Percentiles rank a stretch among this genome's conserved stretches.
Evolutionary conservation across 768 basidiomycete genomes (phyloP).

Genomic region (Heimioporus sp.): DNA sequence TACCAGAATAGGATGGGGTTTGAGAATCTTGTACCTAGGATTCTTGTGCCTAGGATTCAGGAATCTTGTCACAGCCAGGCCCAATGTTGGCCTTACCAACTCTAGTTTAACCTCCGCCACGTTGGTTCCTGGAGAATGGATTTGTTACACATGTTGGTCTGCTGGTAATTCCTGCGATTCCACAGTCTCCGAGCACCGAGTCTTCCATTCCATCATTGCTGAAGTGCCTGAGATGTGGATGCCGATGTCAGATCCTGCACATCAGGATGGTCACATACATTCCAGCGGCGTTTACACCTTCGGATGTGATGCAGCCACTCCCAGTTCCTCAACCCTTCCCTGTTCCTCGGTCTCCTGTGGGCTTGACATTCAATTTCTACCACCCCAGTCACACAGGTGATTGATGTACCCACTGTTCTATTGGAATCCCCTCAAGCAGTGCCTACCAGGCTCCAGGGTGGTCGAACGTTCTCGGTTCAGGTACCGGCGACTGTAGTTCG

Average conservation of each 20-base stretch:
- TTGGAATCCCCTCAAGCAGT: background rate
- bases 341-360: constrained; percentile 17
- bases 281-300: constrained; percentile 23
- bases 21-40: no score
- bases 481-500: constrained; percentile 20
- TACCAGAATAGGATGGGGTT: no score
- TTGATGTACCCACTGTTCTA: constrained; percentile 16
- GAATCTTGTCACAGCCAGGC: no score
- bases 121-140: no score
- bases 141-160: constrained; percentile 11
- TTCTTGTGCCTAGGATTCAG: no score
- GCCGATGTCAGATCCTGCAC: constrained; percentile 23
- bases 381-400: constrained; percentile 14
- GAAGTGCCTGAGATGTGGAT: constrained; percentile 10
- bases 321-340: constrained; percentile 16
- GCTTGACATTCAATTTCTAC: constrained; percentile 23
- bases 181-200: constrained; percentile 6
- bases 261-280: constrained; percentile 6
- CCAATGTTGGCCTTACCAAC: no score
- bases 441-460: constrained; percentile 13
- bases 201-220: constrained; percentile 31
- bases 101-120: no score
- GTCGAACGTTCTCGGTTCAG: constrained; percentile 17
- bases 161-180: constrained; percentile 22
- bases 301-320: constrained; percentile 14